These are phyloP conservation scores for Macadamia tetraphylla DNA, from an alignment of 164 flowering plant genomes.

Conservation along the genomic window DNA sequence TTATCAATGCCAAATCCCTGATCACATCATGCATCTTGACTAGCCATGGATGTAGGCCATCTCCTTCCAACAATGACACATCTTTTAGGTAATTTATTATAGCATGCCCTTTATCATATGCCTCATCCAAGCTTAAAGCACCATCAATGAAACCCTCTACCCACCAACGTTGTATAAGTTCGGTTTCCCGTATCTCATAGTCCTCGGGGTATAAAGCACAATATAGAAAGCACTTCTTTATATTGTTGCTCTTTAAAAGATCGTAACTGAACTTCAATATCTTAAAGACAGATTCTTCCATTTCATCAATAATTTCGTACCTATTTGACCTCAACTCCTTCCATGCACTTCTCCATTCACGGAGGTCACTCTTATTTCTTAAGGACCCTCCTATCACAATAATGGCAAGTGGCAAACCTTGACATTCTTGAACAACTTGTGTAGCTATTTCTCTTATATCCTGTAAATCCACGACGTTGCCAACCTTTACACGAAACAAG, in stretches of 20 bases:
- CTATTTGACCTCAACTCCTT: background rate
- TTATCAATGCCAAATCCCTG: conserved; percentile 4
- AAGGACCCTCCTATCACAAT: background rate
- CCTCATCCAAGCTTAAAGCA: background rate
- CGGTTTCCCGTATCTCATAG: background rate
- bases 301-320: background rate
- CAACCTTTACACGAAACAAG: background rate
- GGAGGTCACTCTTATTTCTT: background rate
- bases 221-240: background rate
- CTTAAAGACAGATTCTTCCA: background rate
- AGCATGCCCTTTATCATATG: background rate
- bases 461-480: background rate
- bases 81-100: background rate
- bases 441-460: background rate
- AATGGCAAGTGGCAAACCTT: background rate
- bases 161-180: background rate
- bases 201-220: background rate
- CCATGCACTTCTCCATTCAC: background rate
- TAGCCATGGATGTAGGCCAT: background rate
- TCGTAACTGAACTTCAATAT: background rate
- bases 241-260: background rate
- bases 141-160: background rate
- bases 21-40: conserved; percentile 4
- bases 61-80: background rate
- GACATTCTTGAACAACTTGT: background rate